Evolutionary conservation across 768 basidiomycete genomes (phyloP).

Genomic region (Mycena maculata): DNA sequence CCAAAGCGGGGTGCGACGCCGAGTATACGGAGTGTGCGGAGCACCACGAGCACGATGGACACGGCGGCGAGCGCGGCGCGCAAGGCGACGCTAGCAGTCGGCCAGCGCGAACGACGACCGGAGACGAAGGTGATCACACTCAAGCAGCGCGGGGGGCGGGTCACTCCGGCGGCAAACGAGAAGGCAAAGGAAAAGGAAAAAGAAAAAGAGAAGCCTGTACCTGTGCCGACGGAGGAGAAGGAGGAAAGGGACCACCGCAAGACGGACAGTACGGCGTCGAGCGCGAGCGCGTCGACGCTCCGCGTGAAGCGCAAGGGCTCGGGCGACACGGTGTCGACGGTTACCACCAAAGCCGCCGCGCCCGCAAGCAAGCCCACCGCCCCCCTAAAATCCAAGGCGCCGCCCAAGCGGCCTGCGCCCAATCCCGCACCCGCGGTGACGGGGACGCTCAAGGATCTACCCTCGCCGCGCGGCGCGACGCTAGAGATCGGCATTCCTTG

Average conservation of each 20-base stretch:
- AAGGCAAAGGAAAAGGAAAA: constrained; percentile 33
- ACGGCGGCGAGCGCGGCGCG: constrained; percentile 45
- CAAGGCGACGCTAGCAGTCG: constrained; percentile 38
- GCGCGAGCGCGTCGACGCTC: constrained; percentile 54
- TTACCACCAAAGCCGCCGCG: constrained; percentile 47
- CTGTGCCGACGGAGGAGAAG: constrained; percentile 35
- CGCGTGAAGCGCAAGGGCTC: constrained; percentile 52
- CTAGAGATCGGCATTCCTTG: constrained; percentile 91
- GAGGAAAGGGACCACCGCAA: constrained; percentile 56
- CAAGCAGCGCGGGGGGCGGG: constrained; percentile 31
- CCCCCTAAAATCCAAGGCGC: constrained; percentile 33
- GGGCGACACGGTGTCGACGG: constrained; percentile 52
- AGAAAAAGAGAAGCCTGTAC: constrained; percentile 33
- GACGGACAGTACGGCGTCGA: constrained; percentile 57
- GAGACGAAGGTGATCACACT: constrained; percentile 35
- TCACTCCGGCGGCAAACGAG: constrained; percentile 14
- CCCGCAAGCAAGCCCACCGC: constrained; percentile 36
- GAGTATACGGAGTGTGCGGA: constrained; percentile 37
- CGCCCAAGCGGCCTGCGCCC: constrained; percentile 33
- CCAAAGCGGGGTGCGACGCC: constrained; percentile 42
- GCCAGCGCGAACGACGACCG: constrained; percentile 33
- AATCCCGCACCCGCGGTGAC: constrained; percentile 41
- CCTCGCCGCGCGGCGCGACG: constrained; percentile 69
- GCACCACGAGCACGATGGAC: constrained; percentile 38
- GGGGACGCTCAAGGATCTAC: constrained; percentile 33